Percentiles rank a stretch among this genome's conserved stretches.
These are phyloP conservation scores for Ogataea degrootiae DNA, from an alignment of 805 yeast genomes.

Conservation along the genomic window DNA sequence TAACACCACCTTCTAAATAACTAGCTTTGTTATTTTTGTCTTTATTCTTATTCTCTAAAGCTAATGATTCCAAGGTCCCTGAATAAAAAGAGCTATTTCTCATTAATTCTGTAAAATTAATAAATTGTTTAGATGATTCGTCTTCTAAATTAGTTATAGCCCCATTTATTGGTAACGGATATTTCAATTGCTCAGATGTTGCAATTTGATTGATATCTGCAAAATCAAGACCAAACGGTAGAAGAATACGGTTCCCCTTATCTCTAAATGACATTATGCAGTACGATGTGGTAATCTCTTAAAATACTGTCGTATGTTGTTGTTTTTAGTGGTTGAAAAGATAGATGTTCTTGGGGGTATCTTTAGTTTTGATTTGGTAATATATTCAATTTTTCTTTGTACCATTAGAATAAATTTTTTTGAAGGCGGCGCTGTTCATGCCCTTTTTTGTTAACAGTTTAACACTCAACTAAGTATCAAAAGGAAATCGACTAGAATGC, in stretches of 20 bases:
- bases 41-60: slow-evolving; percentile 1
- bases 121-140: slow-evolving; percentile 47
- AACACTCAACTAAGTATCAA: too few species aligned
- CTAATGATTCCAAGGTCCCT: slow-evolving; percentile 38
- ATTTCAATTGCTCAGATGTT: slow-evolving; percentile 30
- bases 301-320: too few species aligned
- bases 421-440: too few species aligned
- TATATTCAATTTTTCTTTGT: too few species aligned
- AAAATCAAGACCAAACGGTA: slow-evolving; percentile 74
- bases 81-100: slow-evolving; percentile 65
- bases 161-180: slow-evolving; percentile 62
- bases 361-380: too few species aligned
- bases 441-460: too few species aligned
- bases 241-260: slow-evolving; percentile 37
- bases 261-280: slow-evolving; percentile 51
- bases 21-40: slow-evolving; percentile 19
- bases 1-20: slow-evolving; percentile 37
- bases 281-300: too few species aligned
- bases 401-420: too few species aligned
- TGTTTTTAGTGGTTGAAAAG: too few species aligned
- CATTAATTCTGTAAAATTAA: slow-evolving; percentile 49
- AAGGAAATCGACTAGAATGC: too few species aligned
- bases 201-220: slow-evolving; percentile 47
- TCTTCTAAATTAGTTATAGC: slow-evolving; percentile 48
- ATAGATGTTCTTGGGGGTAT: too few species aligned